Evolutionary conservation across 345 rosid species (phyloP).

Genomic region (Brassica napus): DNA sequence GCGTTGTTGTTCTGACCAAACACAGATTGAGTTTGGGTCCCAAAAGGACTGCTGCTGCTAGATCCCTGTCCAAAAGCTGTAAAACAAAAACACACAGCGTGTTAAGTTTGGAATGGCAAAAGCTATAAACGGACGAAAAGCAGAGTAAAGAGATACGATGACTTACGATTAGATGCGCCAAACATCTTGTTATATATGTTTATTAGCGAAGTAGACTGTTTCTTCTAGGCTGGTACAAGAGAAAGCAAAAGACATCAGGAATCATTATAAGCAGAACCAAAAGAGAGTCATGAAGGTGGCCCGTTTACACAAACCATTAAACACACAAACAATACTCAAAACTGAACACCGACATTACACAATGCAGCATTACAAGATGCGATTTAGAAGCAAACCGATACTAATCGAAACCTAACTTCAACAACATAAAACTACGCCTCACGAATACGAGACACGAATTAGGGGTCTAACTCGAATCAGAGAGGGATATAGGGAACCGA

Average conservation of each 20-base stretch:
- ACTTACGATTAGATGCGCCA: constrained; percentile 59
- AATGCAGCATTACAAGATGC: not conserved
- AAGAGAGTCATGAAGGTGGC: not conserved
- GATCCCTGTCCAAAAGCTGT: constrained; percentile 87
- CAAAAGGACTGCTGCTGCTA: constrained; percentile 61
- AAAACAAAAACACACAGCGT: not conserved
- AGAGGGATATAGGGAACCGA: not conserved
- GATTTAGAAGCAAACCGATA: not conserved
- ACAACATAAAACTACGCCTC: not conserved
- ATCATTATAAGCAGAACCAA: not conserved
- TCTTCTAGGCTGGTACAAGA: constrained; percentile 7
- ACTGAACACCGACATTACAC: not conserved
- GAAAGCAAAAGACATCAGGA: not conserved
- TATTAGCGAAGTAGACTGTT: constrained; percentile 8
- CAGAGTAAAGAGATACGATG: not conserved
- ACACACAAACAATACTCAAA: not conserved
- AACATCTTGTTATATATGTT: constrained; percentile 49
- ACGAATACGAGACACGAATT: not conserved
- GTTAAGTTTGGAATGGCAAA: not conserved
- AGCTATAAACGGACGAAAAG: too few species aligned
- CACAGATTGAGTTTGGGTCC: constrained; percentile 52
- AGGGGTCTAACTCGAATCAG: constrained; percentile 7
- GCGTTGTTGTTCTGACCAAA: constrained; percentile 70
- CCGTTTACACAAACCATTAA: not conserved
- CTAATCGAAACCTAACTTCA: not conserved